Evolutionary conservation across 306 rosid species (phyloP).

Genomic region (Cicer judaicum): DNA sequence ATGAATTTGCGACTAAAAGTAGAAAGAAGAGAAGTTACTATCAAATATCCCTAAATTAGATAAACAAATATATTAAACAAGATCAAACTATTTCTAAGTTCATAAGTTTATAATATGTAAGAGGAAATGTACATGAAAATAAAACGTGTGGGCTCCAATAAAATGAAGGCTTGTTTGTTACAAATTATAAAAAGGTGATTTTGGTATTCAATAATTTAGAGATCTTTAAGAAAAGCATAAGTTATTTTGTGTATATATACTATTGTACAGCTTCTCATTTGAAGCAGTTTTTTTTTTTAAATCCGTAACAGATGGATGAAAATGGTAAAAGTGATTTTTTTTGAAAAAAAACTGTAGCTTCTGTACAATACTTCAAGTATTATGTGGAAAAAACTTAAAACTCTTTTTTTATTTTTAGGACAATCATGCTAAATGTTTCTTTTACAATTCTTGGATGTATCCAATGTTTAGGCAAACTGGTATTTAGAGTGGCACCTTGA

Average conservation of each 20-base stretch:
- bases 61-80: neutral
- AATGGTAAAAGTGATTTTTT: too few species aligned
- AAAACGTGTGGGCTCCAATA: too few species aligned
- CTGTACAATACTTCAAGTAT: conserved; percentile 12
- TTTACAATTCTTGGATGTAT: conserved; percentile 31
- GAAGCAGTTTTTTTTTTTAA: too few species aligned
- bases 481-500: conserved; percentile 82
- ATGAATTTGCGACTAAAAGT: neutral
- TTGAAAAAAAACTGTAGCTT: neutral
- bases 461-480: conserved; percentile 71
- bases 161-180: too few species aligned
- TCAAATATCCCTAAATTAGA: too few species aligned
- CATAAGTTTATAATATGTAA: conserved; percentile 1
- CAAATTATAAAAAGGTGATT: too few species aligned
- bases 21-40: neutral
- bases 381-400: conserved; percentile 10
- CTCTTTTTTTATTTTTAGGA: conserved; percentile 16
- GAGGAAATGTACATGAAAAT: conserved; percentile 5
- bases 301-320: too few species aligned
- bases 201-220: too few species aligned
- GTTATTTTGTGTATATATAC: too few species aligned
- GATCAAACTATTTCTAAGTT: conserved; percentile 2
- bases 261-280: too few species aligned
- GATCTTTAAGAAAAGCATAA: too few species aligned
- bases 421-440: conserved; percentile 13